Conservation (phyloP, 2,329 filamentous ascomycete species). For the Ceratocystiopsis minuta region DNA sequence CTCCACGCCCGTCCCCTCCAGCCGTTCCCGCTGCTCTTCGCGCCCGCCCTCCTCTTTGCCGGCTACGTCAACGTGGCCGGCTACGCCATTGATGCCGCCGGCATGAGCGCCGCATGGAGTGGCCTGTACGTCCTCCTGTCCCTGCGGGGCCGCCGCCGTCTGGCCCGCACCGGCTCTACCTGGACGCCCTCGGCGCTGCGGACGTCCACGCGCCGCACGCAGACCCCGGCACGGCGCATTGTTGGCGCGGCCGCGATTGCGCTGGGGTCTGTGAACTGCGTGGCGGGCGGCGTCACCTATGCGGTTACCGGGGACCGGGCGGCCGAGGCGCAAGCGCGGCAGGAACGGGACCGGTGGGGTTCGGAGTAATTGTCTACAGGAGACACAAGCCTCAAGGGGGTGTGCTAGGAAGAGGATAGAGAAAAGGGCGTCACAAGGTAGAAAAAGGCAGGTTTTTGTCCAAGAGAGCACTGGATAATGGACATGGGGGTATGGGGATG, state of each 20-base stretch:
- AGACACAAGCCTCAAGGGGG: too few species aligned
- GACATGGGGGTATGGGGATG: too few species aligned
- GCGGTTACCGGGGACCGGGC: constrained; percentile 28
- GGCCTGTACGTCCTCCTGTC: constrained; percentile 39
- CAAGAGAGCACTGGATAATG: too few species aligned
- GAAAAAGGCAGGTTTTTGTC: too few species aligned
- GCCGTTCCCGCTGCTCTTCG: constrained; percentile 29
- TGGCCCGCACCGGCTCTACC: background rate
- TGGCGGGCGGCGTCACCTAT: constrained; percentile 34
- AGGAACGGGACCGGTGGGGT: constrained; percentile 33
- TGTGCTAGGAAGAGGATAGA: too few species aligned
- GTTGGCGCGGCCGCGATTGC: constrained; percentile 33
- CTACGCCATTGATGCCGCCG: constrained; percentile 37
- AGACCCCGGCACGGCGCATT: constrained; percentile 22
- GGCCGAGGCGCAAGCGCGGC: constrained; percentile 29
- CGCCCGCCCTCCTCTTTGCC: constrained; percentile 35
- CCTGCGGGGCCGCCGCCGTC: constrained; percentile 23
- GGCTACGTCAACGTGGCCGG: constrained; percentile 42
- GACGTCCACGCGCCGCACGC: constrained; percentile 20
- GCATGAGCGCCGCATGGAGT: constrained; percentile 36
- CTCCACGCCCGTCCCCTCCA: constrained; percentile 37
- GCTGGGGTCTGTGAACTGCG: constrained; percentile 28
- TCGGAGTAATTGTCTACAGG: too few species aligned
- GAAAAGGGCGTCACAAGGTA: too few species aligned
- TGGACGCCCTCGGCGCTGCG: constrained; percentile 14